Base-by-base conservation (phyloP, 2,329 filamentous ascomycete genomes). In the Neurospora sp. region DNA sequence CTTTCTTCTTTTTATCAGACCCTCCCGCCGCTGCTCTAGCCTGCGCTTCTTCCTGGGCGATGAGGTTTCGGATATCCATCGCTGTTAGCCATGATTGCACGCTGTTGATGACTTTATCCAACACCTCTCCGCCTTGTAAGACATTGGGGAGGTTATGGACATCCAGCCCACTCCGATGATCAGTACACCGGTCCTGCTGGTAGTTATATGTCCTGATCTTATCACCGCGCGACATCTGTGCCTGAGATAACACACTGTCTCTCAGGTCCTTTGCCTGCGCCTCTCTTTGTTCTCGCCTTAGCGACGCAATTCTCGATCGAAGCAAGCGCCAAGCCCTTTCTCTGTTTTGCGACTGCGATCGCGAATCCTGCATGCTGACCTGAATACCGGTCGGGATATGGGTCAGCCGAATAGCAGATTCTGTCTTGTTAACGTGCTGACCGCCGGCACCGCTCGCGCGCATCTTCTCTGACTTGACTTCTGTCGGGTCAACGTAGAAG, bases 371-470 rank as follows among this genome's bases (percentile, higher is more conserved):
- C 86, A 98, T 97, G 12, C 90, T 90, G 15, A 98, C 94, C 1
- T 92, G 88, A 0, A 89, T 96, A 65, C 91, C 92, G 0, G 93
- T 97, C 2, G 96, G 96, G 6, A 91, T 81, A 82, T 99, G 96
- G 1, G 94, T 98, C 76, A 99, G 85, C 10, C 96, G 90, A 72
- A 99, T 92, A 3, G 96, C 96, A 38, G 93, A 97, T 82, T 99
- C 96, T 0, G 96, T 99, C 79, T 95, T 97, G 82, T 99, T 99
- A 78, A 99, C 96, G 81, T 99, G 96, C 82, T 99, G 96, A 0
- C 96, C 96, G 39, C 96, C 96, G 0, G 96, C 95, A 71, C 96
- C 96, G 66, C 92, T 85, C 0, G 96, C 93, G 17, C 94, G 87
- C 94, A 98, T 97, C 71, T 93, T 92, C 78, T 99, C 96, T 23